phyloP scores from a whole-genome alignment of 1,284 basidiomycete species.

The Cryptococcus sp. region DNA sequence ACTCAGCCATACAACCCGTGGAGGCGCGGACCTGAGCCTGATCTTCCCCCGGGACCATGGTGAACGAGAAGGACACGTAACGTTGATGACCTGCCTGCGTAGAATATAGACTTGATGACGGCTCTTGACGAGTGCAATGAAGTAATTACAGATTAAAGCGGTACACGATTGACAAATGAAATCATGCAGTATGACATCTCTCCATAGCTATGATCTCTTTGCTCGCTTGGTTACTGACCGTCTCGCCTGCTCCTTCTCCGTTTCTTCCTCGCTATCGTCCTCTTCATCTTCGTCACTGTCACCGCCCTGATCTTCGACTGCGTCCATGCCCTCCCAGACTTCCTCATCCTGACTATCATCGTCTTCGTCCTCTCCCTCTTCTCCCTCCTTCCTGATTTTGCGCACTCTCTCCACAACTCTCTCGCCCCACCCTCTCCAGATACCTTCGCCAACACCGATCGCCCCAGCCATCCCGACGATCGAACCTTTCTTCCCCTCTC shows the following conservation, averaged over 20 bases:
- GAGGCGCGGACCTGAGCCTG: too few species aligned
- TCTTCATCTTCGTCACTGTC: conserved; percentile 39
- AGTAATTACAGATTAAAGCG: too few species aligned
- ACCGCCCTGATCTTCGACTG: conserved; percentile 54
- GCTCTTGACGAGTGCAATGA: too few species aligned
- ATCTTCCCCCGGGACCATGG: too few species aligned
- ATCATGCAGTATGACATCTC: too few species aligned
- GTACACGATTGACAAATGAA: too few species aligned
- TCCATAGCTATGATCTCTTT: too few species aligned
- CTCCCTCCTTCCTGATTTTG: conserved; percentile 26
- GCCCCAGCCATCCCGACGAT: conserved; percentile 70
- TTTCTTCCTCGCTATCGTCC: conserved; percentile 16
- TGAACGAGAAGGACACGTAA: too few species aligned
- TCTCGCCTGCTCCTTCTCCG: conserved; percentile 6
- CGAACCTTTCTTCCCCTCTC: conserved; percentile 61
- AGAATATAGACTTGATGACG: too few species aligned
- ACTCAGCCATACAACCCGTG: too few species aligned
- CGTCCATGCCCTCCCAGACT: conserved; percentile 34
- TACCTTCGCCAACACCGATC: conserved; percentile 60
- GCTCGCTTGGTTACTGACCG: too few species aligned
- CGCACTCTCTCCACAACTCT: conserved; percentile 56
- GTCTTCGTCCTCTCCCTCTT: conserved; percentile 33
- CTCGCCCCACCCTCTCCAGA: conserved; percentile 56
- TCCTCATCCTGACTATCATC: conserved; percentile 38
- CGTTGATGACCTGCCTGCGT: too few species aligned